Conservation (phyloP, 371 early-diverging fungal genomes). For the Haplosporangium sp. region DNA sequence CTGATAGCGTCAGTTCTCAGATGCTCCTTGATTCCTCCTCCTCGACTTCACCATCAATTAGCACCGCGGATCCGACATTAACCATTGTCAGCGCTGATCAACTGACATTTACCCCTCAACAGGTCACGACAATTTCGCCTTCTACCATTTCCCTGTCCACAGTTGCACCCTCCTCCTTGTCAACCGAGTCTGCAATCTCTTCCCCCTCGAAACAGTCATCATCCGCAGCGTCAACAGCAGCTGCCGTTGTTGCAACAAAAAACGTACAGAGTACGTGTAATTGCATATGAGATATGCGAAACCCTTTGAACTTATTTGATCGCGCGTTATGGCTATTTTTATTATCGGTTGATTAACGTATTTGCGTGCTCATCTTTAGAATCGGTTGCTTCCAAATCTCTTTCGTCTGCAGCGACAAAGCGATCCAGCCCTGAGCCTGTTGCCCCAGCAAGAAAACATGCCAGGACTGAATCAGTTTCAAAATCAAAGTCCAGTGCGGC, state of each 20-base stretch:
- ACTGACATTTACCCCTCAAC: slow-evolving; percentile 30
- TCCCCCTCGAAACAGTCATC: neutral
- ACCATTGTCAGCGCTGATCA: slow-evolving; percentile 34
- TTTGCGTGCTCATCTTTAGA: too few species aligned
- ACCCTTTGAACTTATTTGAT: too few species aligned
- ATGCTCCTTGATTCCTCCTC: slow-evolving; percentile 25
- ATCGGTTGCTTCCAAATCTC: slow-evolving; percentile 1
- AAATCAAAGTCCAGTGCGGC: slow-evolving; percentile 23
- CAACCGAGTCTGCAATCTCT: neutral
- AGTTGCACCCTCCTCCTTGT: neutral
- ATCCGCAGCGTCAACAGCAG: slow-evolving; percentile 1
- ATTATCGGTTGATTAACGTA: too few species aligned
- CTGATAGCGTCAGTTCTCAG: slow-evolving; percentile 15
- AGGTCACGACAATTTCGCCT: slow-evolving; percentile 30
- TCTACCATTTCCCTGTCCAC: slow-evolving; percentile 12
- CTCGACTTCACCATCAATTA: slow-evolving; percentile 10
- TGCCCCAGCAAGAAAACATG: slow-evolving; percentile 27
- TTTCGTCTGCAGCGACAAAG: slow-evolving; percentile 11
- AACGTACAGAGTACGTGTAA: too few species aligned
- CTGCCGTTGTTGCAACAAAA: too few species aligned
- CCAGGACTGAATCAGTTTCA: slow-evolving; percentile 41
- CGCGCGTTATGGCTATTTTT: neutral
- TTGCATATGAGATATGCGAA: too few species aligned
- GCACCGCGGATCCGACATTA: slow-evolving; percentile 14
- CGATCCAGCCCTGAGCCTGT: slow-evolving; percentile 36